A percentile compares a stretch with the other conserved stretches of the same genome.
These are phyloP conservation scores for Ophiostoma montium DNA, from an alignment of 2,329 filamentous ascomycete species.

Conservation along the genomic window DNA sequence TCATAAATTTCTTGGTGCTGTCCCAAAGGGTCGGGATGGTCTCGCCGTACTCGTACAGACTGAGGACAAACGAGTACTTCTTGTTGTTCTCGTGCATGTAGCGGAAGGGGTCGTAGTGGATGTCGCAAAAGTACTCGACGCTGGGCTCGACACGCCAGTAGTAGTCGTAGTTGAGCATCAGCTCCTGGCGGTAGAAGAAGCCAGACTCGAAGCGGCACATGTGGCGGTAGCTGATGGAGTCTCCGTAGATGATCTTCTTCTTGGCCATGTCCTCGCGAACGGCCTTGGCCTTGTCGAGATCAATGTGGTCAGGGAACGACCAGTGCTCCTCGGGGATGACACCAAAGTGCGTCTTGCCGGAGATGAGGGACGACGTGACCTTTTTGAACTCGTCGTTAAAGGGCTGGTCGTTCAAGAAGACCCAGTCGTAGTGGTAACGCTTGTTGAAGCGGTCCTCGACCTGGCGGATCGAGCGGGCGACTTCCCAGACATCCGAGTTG, in stretches of 20 bases:
- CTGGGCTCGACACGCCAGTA: slow-evolving; percentile 99
- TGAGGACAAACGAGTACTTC: slow-evolving; percentile 96
- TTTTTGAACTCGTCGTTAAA: slow-evolving; percentile 92
- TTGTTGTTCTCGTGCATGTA: slow-evolving; percentile 93
- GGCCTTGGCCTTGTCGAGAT: slow-evolving; percentile 81
- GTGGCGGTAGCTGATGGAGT: slow-evolving; percentile 92
- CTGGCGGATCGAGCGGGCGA: slow-evolving; percentile 87
- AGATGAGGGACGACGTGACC: slow-evolving; percentile 77
- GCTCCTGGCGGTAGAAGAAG: slow-evolving; percentile 92
- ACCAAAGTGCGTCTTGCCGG: slow-evolving; percentile 83
- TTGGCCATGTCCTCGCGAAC: slow-evolving; percentile 89
- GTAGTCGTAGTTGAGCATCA: slow-evolving; percentile 96
- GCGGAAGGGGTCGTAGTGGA: slow-evolving; percentile 91
- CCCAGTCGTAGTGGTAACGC: slow-evolving; percentile 97
- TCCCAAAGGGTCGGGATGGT: slow-evolving; percentile 96
- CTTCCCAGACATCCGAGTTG: slow-evolving; percentile 92
- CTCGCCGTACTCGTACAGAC: slow-evolving; percentile 90
- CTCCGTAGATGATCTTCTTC: slow-evolving; percentile 95
- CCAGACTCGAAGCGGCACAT: slow-evolving; percentile 99
- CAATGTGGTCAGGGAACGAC: slow-evolving; percentile 93
- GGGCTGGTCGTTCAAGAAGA: slow-evolving; percentile 92
- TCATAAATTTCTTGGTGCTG: slow-evolving; percentile 87
- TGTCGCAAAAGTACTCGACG: slow-evolving; percentile 90
- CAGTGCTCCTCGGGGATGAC: slow-evolving; percentile 84
- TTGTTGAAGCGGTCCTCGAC: slow-evolving; percentile 97